phyloP scores from a whole-genome alignment of 306 rosid species.

The Trifolium repens region DNA sequence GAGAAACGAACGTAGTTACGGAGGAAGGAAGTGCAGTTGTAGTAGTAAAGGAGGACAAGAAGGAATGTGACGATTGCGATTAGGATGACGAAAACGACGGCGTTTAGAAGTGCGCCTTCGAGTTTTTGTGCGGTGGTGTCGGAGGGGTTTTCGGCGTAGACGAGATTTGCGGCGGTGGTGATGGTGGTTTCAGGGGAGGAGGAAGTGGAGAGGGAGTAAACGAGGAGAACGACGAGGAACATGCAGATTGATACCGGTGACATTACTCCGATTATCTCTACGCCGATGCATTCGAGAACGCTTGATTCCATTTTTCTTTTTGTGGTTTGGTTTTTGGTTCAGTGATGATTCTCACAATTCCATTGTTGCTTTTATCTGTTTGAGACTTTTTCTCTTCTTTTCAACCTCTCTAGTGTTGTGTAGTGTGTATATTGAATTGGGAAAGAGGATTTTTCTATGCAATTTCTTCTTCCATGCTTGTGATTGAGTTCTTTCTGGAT shows the following conservation, averaged over 20 bases:
- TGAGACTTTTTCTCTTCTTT: neutral
- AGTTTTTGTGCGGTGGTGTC: conserved; percentile 77
- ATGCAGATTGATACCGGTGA: conserved; percentile 95
- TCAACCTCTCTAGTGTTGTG: neutral
- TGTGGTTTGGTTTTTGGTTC: neutral
- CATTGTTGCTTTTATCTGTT: neutral
- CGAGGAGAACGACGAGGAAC: conserved; percentile 83
- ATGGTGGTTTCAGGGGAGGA: conserved; percentile 44
- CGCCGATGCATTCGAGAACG: conserved; percentile 79
- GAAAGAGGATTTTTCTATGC: neutral
- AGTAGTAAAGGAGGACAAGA: conserved; percentile 81
- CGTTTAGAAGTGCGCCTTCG: conserved; percentile 90
- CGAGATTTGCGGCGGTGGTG: conserved; percentile 89
- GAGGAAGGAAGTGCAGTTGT: conserved; percentile 83
- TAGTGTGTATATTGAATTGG: too few relatives aligned
- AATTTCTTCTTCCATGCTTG: neutral
- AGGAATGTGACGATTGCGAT: conserved; percentile 80
- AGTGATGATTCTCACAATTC: neutral
- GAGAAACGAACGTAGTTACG: conserved; percentile 89
- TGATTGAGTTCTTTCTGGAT: neutral
- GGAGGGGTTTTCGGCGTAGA: conserved; percentile 78
- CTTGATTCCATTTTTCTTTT: conserved; percentile 68
- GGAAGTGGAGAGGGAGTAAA: conserved; percentile 77
- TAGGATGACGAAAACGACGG: conserved; percentile 76
- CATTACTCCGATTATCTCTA: conserved; percentile 90